A percentile compares a stretch with the other conserved stretches of the same genome.
phyloP scores from a whole-genome alignment of 176 grass and related monocot species.

The bread wheat (Triticum aestivum) region IWGSC_CS_RefSeq_v2.1 NC_057812.1:80861262-80861761 shows the following conservation, averaged over 20 bases:
- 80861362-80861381: neutral
- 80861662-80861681: constrained; percentile 24
- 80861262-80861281: neutral
- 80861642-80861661: constrained; percentile 28
- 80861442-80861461: neutral
- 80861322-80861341: neutral
- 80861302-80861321: neutral
- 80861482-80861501: constrained; percentile 26
- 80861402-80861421: neutral
- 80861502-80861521: constrained; percentile 9
- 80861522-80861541: neutral
- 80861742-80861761: neutral
- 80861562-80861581: constrained; percentile 36
- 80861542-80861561: neutral
- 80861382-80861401: neutral
- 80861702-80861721: constrained; percentile 62
- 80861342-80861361: neutral
- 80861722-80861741: neutral
- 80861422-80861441: neutral
- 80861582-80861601: constrained; percentile 26
- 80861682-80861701: constrained; percentile 31
- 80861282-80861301: neutral
- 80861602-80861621: constrained; percentile 16
- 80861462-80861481: neutral
- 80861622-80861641: constrained; percentile 42